phyloP scores from a whole-genome alignment of 805 yeast genomes.

The Metschnikowia rubicola region DNA sequence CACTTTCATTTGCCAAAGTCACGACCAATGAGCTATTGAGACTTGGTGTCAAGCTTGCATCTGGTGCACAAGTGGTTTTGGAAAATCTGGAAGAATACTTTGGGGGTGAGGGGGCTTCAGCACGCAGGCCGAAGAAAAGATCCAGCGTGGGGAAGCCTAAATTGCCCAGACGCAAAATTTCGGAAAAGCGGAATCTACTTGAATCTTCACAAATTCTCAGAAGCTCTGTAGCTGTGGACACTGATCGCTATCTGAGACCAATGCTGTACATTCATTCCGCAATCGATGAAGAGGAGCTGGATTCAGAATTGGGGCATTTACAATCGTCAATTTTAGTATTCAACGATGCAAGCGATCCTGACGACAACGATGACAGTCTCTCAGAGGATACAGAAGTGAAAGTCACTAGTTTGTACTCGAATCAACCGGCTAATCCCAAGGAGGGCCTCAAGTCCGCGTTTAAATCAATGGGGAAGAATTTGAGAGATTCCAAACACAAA shows the following conservation, averaged over 20 bases:
- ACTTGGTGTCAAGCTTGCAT: conserved; percentile 79
- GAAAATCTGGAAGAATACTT: conserved; percentile 77
- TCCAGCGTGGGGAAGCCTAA: not conserved
- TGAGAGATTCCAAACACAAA: conserved; percentile 62
- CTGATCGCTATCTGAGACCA: conserved; percentile 21
- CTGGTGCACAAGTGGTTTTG: conserved; percentile 79
- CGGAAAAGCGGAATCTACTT: conserved; percentile 16
- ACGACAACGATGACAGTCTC: conserved; percentile 20
- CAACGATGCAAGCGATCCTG: conserved; percentile 18
- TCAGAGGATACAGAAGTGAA: conserved; percentile 33
- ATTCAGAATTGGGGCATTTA: conserved; percentile 8
- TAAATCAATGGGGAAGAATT: conserved; percentile 63
- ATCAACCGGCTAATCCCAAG: conserved; percentile 70
- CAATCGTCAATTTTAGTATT: conserved; percentile 25
- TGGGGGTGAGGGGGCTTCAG: conserved; percentile 68
- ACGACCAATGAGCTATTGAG: conserved; percentile 78
- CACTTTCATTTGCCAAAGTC: conserved; percentile 65
- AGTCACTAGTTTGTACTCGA: conserved; percentile 68
- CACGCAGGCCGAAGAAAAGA: conserved; percentile 28
- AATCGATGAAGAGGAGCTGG: conserved; percentile 28
- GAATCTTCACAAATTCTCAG: conserved; percentile 27
- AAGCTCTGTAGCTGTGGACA: conserved; percentile 18
- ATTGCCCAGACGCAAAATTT: not conserved
- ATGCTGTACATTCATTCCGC: conserved; percentile 30
- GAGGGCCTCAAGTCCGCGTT: conserved; percentile 79